Evolutionary conservation across 148 eudicot species (phyloP).

Genomic region (Camellia granthamiana): DNA sequence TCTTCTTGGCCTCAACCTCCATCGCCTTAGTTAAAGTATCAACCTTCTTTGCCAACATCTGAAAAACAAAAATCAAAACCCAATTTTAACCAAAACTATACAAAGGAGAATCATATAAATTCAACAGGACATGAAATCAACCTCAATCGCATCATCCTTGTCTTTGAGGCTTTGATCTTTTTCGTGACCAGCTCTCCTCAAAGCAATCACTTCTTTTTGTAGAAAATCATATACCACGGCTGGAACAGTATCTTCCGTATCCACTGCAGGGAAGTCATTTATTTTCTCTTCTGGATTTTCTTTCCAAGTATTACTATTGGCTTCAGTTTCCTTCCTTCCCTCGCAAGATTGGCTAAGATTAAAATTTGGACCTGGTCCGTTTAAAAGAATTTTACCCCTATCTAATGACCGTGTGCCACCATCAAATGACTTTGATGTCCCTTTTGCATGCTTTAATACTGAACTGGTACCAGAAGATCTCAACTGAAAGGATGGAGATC

Average conservation of each 20-base stretch:
- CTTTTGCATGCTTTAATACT: constrained; percentile 68
- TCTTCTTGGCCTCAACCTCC: constrained; percentile 98
- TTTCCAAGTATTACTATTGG: constrained; percentile 37
- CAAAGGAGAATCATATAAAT: neutral
- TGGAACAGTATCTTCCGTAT: constrained; percentile 70
- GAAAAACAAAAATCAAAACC: constrained; percentile 9
- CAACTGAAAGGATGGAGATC: constrained; percentile 56
- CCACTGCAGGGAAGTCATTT: constrained; percentile 48
- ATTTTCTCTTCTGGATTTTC: constrained; percentile 64
- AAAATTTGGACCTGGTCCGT: constrained; percentile 53
- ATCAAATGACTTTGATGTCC: constrained; percentile 63
- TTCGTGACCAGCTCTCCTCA: constrained; percentile 84
- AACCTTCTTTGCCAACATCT: constrained; percentile 94
- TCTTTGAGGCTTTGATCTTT: constrained; percentile 97
- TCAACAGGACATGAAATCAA: constrained; percentile 11
- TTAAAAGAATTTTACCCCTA: constrained; percentile 60
- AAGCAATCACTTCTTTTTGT: constrained; percentile 83
- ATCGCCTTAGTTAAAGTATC: constrained; percentile 91
- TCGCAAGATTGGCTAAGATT: constrained; percentile 49
- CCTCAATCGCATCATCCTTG: constrained; percentile 98
- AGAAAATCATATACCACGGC: constrained; percentile 76
- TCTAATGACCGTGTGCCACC: constrained; percentile 78
- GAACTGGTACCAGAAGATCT: constrained; percentile 55
- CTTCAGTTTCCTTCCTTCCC: constrained; percentile 51
- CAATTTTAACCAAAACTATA: neutral